These are phyloP conservation scores for Malania oleifera DNA, from an alignment of 164 flowering plant genomes.

Conservation along the genomic window DNA sequence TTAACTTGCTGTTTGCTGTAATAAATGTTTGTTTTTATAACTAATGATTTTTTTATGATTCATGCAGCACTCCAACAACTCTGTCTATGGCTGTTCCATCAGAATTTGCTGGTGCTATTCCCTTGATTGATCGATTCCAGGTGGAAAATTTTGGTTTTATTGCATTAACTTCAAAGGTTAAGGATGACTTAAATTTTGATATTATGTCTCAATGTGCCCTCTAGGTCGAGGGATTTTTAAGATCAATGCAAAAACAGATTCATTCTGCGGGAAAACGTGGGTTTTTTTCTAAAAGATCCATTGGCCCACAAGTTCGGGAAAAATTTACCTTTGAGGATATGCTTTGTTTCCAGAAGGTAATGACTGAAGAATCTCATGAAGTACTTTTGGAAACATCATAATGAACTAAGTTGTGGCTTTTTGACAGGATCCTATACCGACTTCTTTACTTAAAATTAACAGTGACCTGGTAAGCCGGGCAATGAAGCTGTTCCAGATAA, in stretches of 20 bases:
- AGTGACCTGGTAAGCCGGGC: constrained; percentile 80
- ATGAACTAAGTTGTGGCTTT: constrained; percentile 7
- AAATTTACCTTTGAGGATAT: constrained; percentile 92
- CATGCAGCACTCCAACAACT: constrained; percentile 64
- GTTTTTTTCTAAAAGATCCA: constrained; percentile 78
- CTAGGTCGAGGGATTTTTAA: constrained; percentile 89
- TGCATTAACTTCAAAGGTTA: neutral
- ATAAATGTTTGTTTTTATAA: neutral
- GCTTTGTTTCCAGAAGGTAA: constrained; percentile 98
- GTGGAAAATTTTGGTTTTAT: constrained; percentile 26
- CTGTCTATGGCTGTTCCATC: constrained; percentile 65
- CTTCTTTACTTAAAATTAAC: constrained; percentile 80
- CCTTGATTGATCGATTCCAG: constrained; percentile 92
- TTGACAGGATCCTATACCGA: constrained; percentile 92
- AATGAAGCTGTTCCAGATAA: constrained; percentile 68
- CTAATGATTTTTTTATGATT: constrained; percentile 7
- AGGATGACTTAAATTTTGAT: too few relatives aligned
- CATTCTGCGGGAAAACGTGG: constrained; percentile 84
- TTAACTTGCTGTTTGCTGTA: too few relatives aligned
- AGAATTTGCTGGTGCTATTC: constrained; percentile 88
- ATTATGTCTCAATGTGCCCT: neutral
- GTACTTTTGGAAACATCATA: neutral
- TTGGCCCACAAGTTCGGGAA: constrained; percentile 70
- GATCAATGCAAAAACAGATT: constrained; percentile 91
- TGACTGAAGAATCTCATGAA: neutral